Evolutionary conservation across 305 asterid genomes (phyloP), one percentile per base, ranked within the genome.

Genomic region (Ruellia speciosa): DNA sequence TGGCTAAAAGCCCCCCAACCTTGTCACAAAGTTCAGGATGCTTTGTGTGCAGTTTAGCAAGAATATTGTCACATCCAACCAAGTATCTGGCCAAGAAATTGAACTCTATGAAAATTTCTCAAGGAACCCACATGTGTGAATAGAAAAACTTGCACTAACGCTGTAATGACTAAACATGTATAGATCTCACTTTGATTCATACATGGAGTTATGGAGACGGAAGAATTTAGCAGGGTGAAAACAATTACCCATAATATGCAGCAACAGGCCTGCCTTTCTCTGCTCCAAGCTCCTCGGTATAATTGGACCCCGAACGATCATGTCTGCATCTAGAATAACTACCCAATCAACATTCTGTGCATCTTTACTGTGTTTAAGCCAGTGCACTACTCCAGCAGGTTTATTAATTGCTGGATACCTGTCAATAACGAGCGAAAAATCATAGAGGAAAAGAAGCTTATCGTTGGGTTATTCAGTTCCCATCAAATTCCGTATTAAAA

Each of bases 341-440:
- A 88, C 95, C 98, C 98, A 90, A 72, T 90, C 98, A 47, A 90
- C 98, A 67, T 90, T 82, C 40, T 85, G 74, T 37, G 95, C 96
- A 35, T 90, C 95, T 66, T 79, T 74, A 67, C 98, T 88, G 69
- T 88, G 72, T 67, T 80, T 68, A 65, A 90, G 93, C 99, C 99
- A 92, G 77, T 92, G 95, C 13, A 82, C 78, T 45, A 92, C 72
- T 52, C 97, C 97, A 49, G 96, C 99, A 15, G 96, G 99, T 69
- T 92, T 92, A 73, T 88, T 92, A 52, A 92, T 92, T 17, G 95
- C 92, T 2, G 96, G 98, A 79, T 88, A 88, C 96, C 98, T 90
- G 79, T 62, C 69, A 66, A 64, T 57, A 67, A 17, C 15, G n/a
- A n/a, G 39, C 41, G 5, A 7, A 0, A 39, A 28, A 57, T 61